These are phyloP conservation scores for Hemileccinum impolitum DNA, from an alignment of 768 basidiomycete species.

Conservation along the genomic window DNA sequence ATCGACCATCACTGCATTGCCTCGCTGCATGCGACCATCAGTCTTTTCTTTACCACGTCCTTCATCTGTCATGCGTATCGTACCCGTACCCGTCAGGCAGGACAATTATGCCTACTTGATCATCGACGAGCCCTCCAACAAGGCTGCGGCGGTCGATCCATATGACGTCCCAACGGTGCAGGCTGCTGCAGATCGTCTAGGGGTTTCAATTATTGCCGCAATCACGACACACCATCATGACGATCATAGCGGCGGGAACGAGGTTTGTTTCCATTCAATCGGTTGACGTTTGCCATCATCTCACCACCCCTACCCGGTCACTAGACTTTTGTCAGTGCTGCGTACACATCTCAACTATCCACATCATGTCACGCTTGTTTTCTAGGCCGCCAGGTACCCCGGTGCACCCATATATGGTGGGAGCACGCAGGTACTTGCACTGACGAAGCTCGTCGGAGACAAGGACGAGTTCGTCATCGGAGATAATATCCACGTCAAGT, in stretches of 20 bases:
- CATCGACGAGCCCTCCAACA: constrained; percentile 61
- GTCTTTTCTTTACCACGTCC: constrained; percentile 14
- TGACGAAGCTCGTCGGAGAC: constrained; percentile 77
- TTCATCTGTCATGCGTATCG: constrained; percentile 56
- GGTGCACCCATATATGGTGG: constrained; percentile 71
- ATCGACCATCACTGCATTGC: constrained; percentile 19
- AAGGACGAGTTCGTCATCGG: constrained; percentile 77
- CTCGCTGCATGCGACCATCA: constrained; percentile 13
- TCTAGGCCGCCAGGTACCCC: constrained; percentile 44
- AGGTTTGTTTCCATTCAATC: constrained; percentile 40
- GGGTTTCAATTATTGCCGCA: constrained; percentile 63
- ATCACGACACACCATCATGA: constrained; percentile 92
- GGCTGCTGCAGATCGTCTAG: constrained; percentile 56
- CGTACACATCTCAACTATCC: not conserved
- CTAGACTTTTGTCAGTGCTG: constrained; percentile 30
- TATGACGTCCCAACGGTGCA: constrained; percentile 71
- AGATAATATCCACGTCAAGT: constrained; percentile 59
- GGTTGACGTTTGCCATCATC: constrained; percentile 3
- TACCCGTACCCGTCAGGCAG: constrained; percentile 73
- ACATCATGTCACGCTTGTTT: constrained; percentile 13
- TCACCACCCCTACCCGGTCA: constrained; percentile 7
- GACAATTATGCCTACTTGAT: constrained; percentile 88
- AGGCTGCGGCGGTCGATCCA: constrained; percentile 78
- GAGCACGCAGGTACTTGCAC: constrained; percentile 59
- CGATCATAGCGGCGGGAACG: constrained; percentile 88